Percentiles rank a stretch among this genome's conserved stretches.
Evolutionary conservation across 768 basidiomycete genomes (phyloP).

Genomic region (Hygrocybe punicea): DNA sequence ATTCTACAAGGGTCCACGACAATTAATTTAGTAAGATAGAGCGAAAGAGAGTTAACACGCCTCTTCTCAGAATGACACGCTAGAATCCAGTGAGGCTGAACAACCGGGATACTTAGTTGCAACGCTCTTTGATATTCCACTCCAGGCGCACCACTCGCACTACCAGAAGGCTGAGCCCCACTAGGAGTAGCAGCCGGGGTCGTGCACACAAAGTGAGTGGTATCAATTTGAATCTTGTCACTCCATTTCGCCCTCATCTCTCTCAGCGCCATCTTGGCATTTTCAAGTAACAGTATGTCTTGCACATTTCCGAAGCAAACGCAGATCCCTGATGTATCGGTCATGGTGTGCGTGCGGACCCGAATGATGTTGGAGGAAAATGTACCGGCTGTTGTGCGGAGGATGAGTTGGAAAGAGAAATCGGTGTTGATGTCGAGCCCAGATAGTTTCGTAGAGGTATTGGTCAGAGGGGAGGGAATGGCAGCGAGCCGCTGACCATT

Average conservation of each 20-base stretch:
- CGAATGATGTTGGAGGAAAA: constrained; percentile 81
- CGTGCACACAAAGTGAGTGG: constrained; percentile 96
- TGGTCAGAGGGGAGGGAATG: constrained; percentile 76
- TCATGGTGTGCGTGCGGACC: constrained; percentile 89
- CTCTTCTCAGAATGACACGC: constrained; percentile 84
- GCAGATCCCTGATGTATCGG: constrained; percentile 89
- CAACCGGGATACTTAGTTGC: constrained; percentile 90
- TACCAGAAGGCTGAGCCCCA: constrained; percentile 55
- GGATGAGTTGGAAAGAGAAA: constrained; percentile 91
- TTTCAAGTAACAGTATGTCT: constrained; percentile 69
- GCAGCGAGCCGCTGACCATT: constrained; percentile 84
- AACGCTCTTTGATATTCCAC: constrained; percentile 94
- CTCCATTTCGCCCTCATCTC: constrained; percentile 91
- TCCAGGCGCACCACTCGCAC: constrained; percentile 57
- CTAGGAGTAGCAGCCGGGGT: constrained; percentile 69
- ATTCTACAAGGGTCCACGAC: constrained; percentile 50
- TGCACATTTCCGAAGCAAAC: constrained; percentile 93
- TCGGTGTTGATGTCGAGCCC: constrained; percentile 78
- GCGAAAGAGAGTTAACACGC: constrained; percentile 40
- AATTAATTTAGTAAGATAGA: constrained; percentile 1
- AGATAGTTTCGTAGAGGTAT: constrained; percentile 86
- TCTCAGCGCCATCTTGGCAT: constrained; percentile 73
- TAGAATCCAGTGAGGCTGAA: constrained; percentile 92
- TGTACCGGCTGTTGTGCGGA: constrained; percentile 90
- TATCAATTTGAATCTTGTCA: constrained; percentile 94